Conservation (phyloP, 148 eudicot species). For the Polygonum maritimum region DNA sequence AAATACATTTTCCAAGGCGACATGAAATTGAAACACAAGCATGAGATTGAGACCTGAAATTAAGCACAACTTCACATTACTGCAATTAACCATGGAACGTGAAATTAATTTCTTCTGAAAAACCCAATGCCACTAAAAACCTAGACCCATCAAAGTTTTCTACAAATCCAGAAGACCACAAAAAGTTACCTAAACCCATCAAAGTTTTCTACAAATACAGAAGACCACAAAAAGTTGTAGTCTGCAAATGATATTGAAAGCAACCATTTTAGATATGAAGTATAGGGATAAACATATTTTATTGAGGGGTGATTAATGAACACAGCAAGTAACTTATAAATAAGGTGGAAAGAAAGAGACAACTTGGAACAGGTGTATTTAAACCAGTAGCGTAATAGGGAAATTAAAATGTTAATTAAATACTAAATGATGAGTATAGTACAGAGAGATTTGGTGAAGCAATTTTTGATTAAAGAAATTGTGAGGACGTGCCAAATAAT, state of each 20-base stretch:
- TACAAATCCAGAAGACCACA: too few species aligned
- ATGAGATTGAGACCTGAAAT: not conserved
- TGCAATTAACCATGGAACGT: not conserved
- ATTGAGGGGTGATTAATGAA: not conserved
- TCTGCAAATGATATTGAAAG: too few species aligned
- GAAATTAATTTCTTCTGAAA: not conserved
- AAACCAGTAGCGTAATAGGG: conserved; percentile 2
- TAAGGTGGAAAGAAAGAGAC: not conserved
- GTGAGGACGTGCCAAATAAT: not conserved
- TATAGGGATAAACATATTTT: not conserved
- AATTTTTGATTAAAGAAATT: not conserved
- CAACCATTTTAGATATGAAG: too few species aligned
- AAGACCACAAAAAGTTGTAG: too few species aligned
- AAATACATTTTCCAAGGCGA: not conserved
- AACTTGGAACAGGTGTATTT: conserved; percentile 4
- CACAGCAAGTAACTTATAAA: not conserved
- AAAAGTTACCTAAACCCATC: not conserved
- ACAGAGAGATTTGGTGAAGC: conserved; percentile 1
- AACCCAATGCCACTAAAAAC: not conserved
- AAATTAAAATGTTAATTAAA: not conserved
- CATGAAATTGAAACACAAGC: not conserved
- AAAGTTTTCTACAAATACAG: too few species aligned
- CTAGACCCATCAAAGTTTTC: not conserved
- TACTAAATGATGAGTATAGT: not conserved
- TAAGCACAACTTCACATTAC: not conserved